Evolutionary conservation across 495 filamentous ascomycete species (phyloP).

Genomic region (Amniculicola lignicola): DNA sequence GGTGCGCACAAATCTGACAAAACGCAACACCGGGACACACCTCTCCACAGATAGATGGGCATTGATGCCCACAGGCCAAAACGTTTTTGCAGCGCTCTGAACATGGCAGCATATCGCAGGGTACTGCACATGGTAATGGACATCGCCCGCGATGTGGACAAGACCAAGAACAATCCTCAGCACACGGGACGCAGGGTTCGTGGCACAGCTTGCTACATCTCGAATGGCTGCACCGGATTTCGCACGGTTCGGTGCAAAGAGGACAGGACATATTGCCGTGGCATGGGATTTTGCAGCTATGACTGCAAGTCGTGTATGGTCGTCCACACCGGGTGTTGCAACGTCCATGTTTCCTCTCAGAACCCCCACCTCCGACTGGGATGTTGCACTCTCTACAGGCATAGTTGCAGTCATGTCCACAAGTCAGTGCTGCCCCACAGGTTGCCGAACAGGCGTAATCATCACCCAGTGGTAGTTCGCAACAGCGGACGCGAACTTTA

Average conservation of each 20-base stretch:
- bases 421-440: slow-evolving; percentile 51
- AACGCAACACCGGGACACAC: slow-evolving; percentile 47
- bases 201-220: slow-evolving; percentile 56
- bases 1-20: slow-evolving; percentile 27
- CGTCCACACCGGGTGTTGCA: slow-evolving; percentile 2
- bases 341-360: neutral
- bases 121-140: slow-evolving; percentile 63
- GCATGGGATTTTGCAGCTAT: slow-evolving; percentile 54
- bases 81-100: slow-evolving; percentile 56
- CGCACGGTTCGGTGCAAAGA: slow-evolving; percentile 56
- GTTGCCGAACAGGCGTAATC: slow-evolving; percentile 47
- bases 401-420: slow-evolving; percentile 69
- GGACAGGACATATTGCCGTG: slow-evolving; percentile 54
- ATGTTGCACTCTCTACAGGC: too few relatives aligned
- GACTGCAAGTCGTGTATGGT: slow-evolving; percentile 48
- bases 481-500: too few relatives aligned
- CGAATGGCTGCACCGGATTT: slow-evolving; percentile 61
- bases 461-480: too few relatives aligned
- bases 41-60: slow-evolving; percentile 31
- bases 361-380: too few relatives aligned
- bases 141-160: slow-evolving; percentile 54
- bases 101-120: slow-evolving; percentile 64
- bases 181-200: slow-evolving; percentile 66
- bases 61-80: slow-evolving; percentile 55
- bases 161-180: slow-evolving; percentile 51